These are phyloP conservation scores for Hibiscus syriacus DNA, from an alignment of 345 rosid species.

Conservation along the genomic window DNA sequence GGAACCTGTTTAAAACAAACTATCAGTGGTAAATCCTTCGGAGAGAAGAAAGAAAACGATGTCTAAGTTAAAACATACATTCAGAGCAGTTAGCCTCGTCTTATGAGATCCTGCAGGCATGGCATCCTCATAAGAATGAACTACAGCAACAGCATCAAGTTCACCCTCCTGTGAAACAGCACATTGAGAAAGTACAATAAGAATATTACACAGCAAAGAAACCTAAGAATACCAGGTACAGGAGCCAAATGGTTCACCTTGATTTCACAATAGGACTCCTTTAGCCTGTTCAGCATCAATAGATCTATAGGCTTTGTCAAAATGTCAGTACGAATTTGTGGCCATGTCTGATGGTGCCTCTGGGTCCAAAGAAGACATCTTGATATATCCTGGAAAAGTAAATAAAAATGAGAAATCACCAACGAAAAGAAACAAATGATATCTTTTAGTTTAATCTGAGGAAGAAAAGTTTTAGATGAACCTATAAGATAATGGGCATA, in stretches of 20 bases:
- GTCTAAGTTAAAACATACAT: slow-evolving; percentile 33
- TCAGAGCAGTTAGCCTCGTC: slow-evolving; percentile 77
- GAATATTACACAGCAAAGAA: neutral
- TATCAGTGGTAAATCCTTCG: slow-evolving; percentile 3
- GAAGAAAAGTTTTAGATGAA: neutral
- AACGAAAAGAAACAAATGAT: neutral
- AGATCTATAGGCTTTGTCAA: slow-evolving; percentile 76
- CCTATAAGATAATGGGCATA: neutral
- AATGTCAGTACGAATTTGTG: slow-evolving; percentile 68
- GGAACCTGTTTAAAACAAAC: slow-evolving; percentile 55
- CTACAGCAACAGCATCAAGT: slow-evolving; percentile 52
- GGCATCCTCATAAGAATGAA: slow-evolving; percentile 73
- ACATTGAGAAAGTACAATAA: slow-evolving; percentile 5
- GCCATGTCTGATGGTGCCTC: slow-evolving; percentile 93
- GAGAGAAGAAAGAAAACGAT: neutral
- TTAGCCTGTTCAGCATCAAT: slow-evolving; percentile 71
- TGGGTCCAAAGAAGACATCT: slow-evolving; percentile 98
- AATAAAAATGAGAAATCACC: neutral
- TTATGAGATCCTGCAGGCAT: slow-evolving; percentile 70
- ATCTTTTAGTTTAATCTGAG: neutral
- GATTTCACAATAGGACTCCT: slow-evolving; percentile 72
- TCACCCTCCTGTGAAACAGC: slow-evolving; percentile 55
- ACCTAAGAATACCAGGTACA: neutral
- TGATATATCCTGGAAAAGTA: slow-evolving; percentile 64
- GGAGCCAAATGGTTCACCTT: slow-evolving; percentile 37